Evolutionary conservation across 139 green algal species (phyloP), one percentile per base, ranked within the genome.

Genomic region (Asterochloris erici): DNA sequence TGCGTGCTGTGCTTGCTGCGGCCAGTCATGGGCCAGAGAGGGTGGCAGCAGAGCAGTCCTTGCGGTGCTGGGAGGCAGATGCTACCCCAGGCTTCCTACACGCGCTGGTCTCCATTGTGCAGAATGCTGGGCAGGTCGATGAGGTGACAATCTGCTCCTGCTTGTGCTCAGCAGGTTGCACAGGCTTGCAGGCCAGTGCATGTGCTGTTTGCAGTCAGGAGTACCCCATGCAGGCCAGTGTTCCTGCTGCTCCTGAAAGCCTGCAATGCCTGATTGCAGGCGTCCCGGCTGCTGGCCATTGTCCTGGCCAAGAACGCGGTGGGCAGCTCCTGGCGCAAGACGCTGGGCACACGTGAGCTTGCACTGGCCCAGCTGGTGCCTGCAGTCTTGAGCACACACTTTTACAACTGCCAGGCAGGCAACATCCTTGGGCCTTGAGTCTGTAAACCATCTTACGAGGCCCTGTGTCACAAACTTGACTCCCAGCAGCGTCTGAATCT

Each of bases 251-350:
- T 69, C 54, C 12, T 54, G n/a, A 23, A 26, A 14, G 10, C 10
- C 78, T 82, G 64, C 78, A 54, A 0, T 28, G 4, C n/a, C 62
- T 73, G 29, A 26, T 1, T 74, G 70, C 89, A 96, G 93, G 79
- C 91, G n/a, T 86, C 85, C 0, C 88, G 93, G 9, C 84, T 96
- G 73, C 83, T 96, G 81, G 92, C 93, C 17, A 86, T 88, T 23
- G 91, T 96, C 14, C 80, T 96, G 17, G 92, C 92, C 38, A 96
- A 96, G 87, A 96, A 96, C 69, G 83, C 90, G 14, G 93, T 96
- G 24, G 93, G 93, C 76, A 91, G 85, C 86, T 91, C 81, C 74
- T 96, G 92, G 92, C 83, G 90, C 62, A 96, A 96, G 81, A 95
- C 90, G n/a, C 64, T 96, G 47, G 90, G 90, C 79, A 93, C 84